Percentiles rank a stretch among this genome's conserved stretches.
Evolutionary conservation across 2,329 filamentous ascomycete genomes (phyloP).

Genomic region (Pseudogymnoascus sp.): DNA sequence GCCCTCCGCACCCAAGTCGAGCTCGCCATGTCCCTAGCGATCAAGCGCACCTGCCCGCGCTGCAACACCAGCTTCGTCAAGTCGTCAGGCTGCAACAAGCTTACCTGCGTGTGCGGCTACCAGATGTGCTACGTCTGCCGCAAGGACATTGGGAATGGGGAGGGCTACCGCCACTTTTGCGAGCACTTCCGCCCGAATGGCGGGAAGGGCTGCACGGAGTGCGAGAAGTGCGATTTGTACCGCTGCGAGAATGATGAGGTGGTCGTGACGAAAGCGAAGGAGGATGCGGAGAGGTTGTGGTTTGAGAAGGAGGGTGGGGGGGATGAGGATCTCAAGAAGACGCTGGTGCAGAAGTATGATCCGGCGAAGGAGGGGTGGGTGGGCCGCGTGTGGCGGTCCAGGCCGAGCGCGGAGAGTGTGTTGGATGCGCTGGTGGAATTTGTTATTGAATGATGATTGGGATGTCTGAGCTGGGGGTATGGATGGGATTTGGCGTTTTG

Average conservation of each 20-base stretch:
- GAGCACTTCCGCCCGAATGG: slow-evolving; percentile 84
- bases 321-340: slow-evolving; percentile 47
- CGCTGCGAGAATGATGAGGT: slow-evolving; percentile 63
- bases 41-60: slow-evolving; percentile 89
- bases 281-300: slow-evolving; percentile 65
- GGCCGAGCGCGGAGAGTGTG: slow-evolving; percentile 22
- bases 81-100: slow-evolving; percentile 88
- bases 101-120: slow-evolving; percentile 92
- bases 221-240: slow-evolving; percentile 68
- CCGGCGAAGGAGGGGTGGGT: slow-evolving; percentile 19
- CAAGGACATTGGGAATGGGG: slow-evolving; percentile 52
- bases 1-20: slow-evolving; percentile 85
- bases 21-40: slow-evolving; percentile 82
- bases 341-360: slow-evolving; percentile 42
- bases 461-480: neutral
- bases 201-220: slow-evolving; percentile 67
- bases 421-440: slow-evolving; percentile 27
- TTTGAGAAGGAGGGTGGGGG: slow-evolving; percentile 51
- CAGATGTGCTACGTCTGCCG: slow-evolving; percentile 98
- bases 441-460: slow-evolving; percentile 23
- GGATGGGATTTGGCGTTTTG: slow-evolving; percentile 4
- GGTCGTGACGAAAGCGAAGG: slow-evolving; percentile 58
- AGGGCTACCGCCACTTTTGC: slow-evolving; percentile 91
- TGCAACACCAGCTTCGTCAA: slow-evolving; percentile 93
- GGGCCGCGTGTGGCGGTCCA: slow-evolving; percentile 19